Evolutionary conservation across 768 basidiomycete species (phyloP), one percentile per base, ranked within the genome.

Genomic region (Mycena vulgaris): DNA sequence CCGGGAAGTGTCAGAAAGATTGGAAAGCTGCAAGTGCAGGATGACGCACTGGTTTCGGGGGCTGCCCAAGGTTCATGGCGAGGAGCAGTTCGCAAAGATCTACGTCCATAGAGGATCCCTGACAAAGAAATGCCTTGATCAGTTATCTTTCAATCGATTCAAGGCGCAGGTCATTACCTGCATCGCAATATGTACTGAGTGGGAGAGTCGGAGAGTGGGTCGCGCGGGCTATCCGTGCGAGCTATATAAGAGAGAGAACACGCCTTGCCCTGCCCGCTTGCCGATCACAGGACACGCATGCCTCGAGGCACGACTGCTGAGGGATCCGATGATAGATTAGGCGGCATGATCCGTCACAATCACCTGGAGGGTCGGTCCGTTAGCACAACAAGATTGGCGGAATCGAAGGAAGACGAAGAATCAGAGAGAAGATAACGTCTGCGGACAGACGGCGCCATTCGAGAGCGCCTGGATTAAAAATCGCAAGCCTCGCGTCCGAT

Each of bases 21-120:
- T 56, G 17, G 7, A 47, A 48, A 42, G 30, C 27, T 49, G n/a
- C 23, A 57, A 63, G 27, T 6, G 47, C 61, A 16, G n/a, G 7
- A 47, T 61, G 75, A 70, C 48, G 80, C 82, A 80, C 83, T 78
- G 68, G 71, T 76, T 80, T 77, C 83, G 66, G 63, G 77, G 80
- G 71, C 39, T 78, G 68, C 33, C 80, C 84, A 13, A 89, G 78
- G 56, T 84, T 85, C 86, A 90, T 85, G 19, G 83, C 83, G 57
- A 86, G 84, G 40, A 91, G 66, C 0, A 90, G 79, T 53, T 84
- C 82, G 75, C 89, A 90, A 30, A 91, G 80, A 77, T 90, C 87
- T 66, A 87, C 77, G 58, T 87, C 84, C 61, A 63, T 73, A n/a
- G 68, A 63, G 37, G 55, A 40, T 37, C 7, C n/a, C 67, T 72